Evolutionary conservation across 73 alveolate genomes (phyloP).

Genomic region (Paramecium bursaria): DNA sequence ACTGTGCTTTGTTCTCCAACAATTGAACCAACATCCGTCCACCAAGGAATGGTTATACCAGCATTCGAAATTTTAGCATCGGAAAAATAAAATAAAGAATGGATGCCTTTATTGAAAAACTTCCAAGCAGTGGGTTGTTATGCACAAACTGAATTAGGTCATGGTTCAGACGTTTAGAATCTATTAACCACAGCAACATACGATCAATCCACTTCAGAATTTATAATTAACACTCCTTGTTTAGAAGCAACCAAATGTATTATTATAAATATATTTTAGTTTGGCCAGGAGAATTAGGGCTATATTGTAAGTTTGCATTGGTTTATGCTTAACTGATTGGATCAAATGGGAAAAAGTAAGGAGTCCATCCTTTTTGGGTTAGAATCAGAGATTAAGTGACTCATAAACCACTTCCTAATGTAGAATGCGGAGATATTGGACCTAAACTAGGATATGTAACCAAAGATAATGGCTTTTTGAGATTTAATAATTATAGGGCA

Average conservation of each 20-base stretch:
- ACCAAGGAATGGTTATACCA: conserved; percentile 66
- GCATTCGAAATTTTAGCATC: conserved; percentile 67
- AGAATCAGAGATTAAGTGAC: conserved; percentile 83
- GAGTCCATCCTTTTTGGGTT: conserved; percentile 90
- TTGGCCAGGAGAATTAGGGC: conserved; percentile 72
- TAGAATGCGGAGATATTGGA: conserved; percentile 93
- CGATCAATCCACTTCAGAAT: conserved; percentile 58
- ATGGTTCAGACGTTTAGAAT: conserved; percentile 69
- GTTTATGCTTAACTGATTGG: conserved; percentile 61
- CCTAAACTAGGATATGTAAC: conserved; percentile 85
- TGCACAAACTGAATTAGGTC: conserved; percentile 68
- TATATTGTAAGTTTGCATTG: conserved; percentile 63
- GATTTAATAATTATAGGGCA: conserved; percentile 76
- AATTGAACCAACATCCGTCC: conserved; percentile 61
- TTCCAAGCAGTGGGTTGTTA: conserved; percentile 63
- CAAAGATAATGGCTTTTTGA: conserved; percentile 87
- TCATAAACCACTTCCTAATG: conserved; percentile 81
- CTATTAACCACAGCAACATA: conserved; percentile 58
- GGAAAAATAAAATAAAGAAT: conserved; percentile 56
- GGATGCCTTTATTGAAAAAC: conserved; percentile 52
- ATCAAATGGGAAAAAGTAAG: conserved; percentile 75
- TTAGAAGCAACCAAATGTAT: conserved; percentile 66
- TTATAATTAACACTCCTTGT: conserved; percentile 62
- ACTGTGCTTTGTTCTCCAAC: conserved; percentile 4
- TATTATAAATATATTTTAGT: background rate